Evolutionary conservation across 1,284 basidiomycete species (phyloP).

Genomic region (Irpex sp.): DNA sequence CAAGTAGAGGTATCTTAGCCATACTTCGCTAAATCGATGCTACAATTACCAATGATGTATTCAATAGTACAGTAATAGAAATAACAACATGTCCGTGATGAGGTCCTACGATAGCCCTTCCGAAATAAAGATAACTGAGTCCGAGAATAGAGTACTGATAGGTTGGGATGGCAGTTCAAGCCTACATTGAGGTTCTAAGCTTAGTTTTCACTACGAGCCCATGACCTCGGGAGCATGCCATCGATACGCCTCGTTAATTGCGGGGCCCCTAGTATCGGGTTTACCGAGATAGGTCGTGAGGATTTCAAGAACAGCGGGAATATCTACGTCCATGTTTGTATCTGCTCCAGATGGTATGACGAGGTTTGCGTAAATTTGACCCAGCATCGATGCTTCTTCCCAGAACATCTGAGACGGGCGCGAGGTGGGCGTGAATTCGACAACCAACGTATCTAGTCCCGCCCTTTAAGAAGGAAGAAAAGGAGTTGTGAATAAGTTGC

Average conservation of each 20-base stretch:
- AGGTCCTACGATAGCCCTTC: no score
- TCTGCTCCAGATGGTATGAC: background rate
- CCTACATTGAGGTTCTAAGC: no score
- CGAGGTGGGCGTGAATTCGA: constrained; percentile 7
- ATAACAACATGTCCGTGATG: no score
- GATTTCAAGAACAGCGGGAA: background rate
- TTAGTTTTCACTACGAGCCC: background rate
- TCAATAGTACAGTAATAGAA: no score
- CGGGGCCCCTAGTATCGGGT: background rate
- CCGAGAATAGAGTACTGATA: no score
- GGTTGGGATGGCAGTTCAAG: no score
- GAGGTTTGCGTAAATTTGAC: constrained; percentile 8
- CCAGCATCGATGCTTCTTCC: constrained; percentile 8
- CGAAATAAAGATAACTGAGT: no score
- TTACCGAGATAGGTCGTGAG: background rate
- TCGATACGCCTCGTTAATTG: background rate
- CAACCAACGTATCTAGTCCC: constrained; percentile 8
- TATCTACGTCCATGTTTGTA: constrained; percentile 9
- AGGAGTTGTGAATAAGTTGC: background rate
- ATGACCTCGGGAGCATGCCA: constrained; percentile 7
- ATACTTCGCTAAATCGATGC: no score
- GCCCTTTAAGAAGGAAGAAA: background rate
- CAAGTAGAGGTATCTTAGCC: no score
- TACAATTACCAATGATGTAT: no score
- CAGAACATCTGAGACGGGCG: constrained; percentile 11